Conservation (phyloP, 495 filamentous ascomycete species). For the Neurospora sublineolata region DNA sequence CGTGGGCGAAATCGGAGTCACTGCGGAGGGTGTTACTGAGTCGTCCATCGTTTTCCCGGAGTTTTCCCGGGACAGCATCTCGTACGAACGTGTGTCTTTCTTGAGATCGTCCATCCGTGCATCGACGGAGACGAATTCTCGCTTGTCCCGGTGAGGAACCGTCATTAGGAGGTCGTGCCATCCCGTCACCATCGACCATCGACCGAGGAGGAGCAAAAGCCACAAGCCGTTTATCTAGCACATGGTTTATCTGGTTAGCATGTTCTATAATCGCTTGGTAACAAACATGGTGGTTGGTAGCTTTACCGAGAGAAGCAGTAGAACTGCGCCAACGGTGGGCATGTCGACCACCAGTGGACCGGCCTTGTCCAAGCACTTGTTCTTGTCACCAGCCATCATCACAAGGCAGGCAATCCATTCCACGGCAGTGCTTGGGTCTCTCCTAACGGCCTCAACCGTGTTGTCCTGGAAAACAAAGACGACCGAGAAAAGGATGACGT, state of each 20-base stretch:
- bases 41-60: slow-evolving; percentile 34
- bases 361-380: slow-evolving; percentile 49
- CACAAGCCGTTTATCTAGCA: slow-evolving; percentile 70
- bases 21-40: slow-evolving; percentile 33
- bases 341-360: slow-evolving; percentile 52
- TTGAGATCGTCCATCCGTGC: slow-evolving; percentile 50
- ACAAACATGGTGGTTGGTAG: not conserved
- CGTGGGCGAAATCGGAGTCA: slow-evolving; percentile 34
- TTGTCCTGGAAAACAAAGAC: slow-evolving; percentile 80
- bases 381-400: slow-evolving; percentile 46
- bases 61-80: slow-evolving; percentile 57
- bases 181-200: slow-evolving; percentile 69
- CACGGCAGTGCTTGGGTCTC: slow-evolving; percentile 40
- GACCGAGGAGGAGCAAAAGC: slow-evolving; percentile 67
- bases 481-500: slow-evolving; percentile 84
- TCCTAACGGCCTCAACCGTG: slow-evolving; percentile 42
- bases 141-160: slow-evolving; percentile 30
- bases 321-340: slow-evolving; percentile 65
- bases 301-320: slow-evolving; percentile 70
- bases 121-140: slow-evolving; percentile 83
- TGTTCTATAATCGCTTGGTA: not conserved
- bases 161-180: slow-evolving; percentile 60
- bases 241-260: slow-evolving; percentile 4
- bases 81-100: slow-evolving; percentile 59
- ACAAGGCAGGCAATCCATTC: slow-evolving; percentile 65